Base-by-base conservation (phyloP, 2,329 filamentous ascomycete genomes). In the Paecilomyces fulvus region DNA sequence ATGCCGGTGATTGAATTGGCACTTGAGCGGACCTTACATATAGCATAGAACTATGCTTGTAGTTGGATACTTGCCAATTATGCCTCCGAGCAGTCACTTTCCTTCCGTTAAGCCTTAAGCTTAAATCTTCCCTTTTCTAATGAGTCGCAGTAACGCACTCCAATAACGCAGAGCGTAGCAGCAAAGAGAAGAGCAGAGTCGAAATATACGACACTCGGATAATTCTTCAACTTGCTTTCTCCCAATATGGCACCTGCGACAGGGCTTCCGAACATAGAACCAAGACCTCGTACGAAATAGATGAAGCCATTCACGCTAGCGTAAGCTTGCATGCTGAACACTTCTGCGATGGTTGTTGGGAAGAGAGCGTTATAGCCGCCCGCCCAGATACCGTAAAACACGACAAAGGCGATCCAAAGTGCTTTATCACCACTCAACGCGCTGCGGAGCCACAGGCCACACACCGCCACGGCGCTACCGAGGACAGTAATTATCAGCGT, bases 321-420 rank as follows among this genome's bases (percentile, higher is more conserved):
- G 54, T 73, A 73, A 21, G 73, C 67, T 52, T 73, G 70, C 1
- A 72, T 64, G 1, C 71, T 72, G 46, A 75, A 75, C 1, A 74
- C 55, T 49, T 75, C 73, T 0, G 73, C 70, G 21, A 75, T 59
- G 14, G 68, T 67, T 0, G 73, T 67, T 0, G 74, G 73, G 54
- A 75, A 76, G 1, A 76, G 61, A 1, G 71, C 66, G 6, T 73
- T 67, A 58, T 74, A 75, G 0, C 71, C 71, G 11, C 69, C 66
- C 2, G 73, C 72, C 51, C 72, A 73, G 0, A 72, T 58, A 8
- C 73, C 70, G 51, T 75, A 74, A 12, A 66, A 61, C 3, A 70
- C 61, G 1, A 65, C 65, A 54, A 71, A 71, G 1, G 64, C 56
- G 20, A 70, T 67, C 53, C 70, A 70, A 1, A 70, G 61, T 0